Conservation (phyloP, 176 grass and related monocot species). For the Calamus simplicifolius region DNA sequence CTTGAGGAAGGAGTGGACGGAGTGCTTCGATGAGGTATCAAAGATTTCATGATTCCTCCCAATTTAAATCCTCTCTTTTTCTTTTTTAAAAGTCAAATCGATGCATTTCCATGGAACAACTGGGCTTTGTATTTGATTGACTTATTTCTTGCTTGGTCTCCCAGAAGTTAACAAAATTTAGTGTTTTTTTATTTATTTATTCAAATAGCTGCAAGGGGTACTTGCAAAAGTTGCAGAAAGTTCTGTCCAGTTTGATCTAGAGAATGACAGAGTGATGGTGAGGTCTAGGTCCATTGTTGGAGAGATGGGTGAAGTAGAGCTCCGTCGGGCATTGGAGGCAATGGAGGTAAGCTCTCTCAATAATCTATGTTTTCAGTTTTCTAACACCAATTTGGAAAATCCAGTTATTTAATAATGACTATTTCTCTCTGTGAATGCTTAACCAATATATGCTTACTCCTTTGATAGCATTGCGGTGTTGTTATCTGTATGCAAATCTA, state of each 20-base stretch:
- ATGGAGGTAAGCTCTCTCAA: slow-evolving; percentile 45
- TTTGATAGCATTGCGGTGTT: no score
- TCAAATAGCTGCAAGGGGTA: slow-evolving; percentile 55
- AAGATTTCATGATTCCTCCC: slow-evolving; percentile 1
- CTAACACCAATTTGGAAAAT: no score
- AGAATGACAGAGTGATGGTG: slow-evolving; percentile 46
- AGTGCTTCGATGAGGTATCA: slow-evolving; percentile 66
- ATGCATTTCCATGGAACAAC: no score
- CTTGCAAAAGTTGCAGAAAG: slow-evolving; percentile 46
- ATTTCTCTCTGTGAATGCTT: no score
- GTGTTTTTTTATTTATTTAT: slow-evolving; percentile 17
- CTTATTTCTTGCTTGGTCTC: no score
- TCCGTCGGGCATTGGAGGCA: slow-evolving; percentile 48
- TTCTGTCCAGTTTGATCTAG: slow-evolving; percentile 48
- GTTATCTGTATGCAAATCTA: no score
- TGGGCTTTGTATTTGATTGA: no score
- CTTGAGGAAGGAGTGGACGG: slow-evolving; percentile 61
- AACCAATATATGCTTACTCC: no score
- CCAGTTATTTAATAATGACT: no score
- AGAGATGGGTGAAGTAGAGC: slow-evolving; percentile 24
- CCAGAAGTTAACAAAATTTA: no score
- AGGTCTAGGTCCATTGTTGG: slow-evolving; percentile 24
- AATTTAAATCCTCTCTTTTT: slow-evolving; percentile 13
- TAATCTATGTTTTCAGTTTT: no score
- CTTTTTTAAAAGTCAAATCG: neutral